A percentile compares a stretch with the other conserved stretches of the same genome.
Evolutionary conservation across 257 asterid genomes (phyloP).

Genomic region (Nicotiana paniculata): DNA sequence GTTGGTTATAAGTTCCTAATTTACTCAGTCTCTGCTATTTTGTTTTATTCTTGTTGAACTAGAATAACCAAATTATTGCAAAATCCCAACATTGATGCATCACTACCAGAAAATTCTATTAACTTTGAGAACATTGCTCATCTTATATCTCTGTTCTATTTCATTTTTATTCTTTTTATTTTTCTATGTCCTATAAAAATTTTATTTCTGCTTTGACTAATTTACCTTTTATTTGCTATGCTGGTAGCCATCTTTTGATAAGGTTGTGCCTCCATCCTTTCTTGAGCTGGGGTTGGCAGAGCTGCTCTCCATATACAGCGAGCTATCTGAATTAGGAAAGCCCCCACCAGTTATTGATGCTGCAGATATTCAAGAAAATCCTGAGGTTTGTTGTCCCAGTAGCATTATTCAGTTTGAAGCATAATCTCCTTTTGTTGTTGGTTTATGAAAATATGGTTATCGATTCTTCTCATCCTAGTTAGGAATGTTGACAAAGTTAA

Average conservation of each 20-base stretch:
- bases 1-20: neutral
- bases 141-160: neutral
- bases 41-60: neutral
- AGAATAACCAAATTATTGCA: neutral
- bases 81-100: neutral
- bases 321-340: constrained; percentile 55
- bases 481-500: neutral
- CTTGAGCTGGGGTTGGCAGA: constrained; percentile 56
- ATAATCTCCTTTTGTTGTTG: neutral
- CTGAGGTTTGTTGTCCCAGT: constrained; percentile 45
- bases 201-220: constrained; percentile 11
- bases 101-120: neutral
- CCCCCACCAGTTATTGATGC: constrained; percentile 69
- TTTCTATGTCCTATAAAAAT: neutral
- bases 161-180: neutral
- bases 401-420: constrained; percentile 5
- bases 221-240: constrained; percentile 10
- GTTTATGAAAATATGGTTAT: constrained; percentile 1
- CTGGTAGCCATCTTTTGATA: constrained; percentile 65
- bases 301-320: constrained; percentile 53
- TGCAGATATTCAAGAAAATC: constrained; percentile 57
- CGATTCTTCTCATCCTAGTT: neutral
- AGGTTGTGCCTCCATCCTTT: constrained; percentile 60
- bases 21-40: neutral
- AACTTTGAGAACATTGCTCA: neutral